These are phyloP conservation scores for Eustoma russellianum DNA, from an alignment of 257 asterid genomes.

Conservation along the genomic window DNA sequence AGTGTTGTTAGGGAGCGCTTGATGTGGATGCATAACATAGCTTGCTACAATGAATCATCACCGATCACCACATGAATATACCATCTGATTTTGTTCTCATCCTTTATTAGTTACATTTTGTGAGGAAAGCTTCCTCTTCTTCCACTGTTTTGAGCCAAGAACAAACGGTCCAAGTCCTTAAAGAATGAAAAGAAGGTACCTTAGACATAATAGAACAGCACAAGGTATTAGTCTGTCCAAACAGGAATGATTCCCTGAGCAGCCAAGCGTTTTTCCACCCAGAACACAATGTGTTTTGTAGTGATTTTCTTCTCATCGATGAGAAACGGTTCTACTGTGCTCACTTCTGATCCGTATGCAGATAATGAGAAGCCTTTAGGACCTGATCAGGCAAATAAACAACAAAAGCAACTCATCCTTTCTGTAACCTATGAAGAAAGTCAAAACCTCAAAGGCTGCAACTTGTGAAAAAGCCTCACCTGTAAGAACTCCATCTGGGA, in stretches of 20 bases:
- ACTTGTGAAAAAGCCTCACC: slow-evolving; percentile 22
- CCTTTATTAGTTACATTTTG: background rate
- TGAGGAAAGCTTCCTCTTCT: background rate
- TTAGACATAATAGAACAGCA: too few species aligned
- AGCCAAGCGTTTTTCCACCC: slow-evolving; percentile 96
- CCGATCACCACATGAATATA: background rate
- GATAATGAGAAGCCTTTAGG: slow-evolving; percentile 71
- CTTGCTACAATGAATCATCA: too few species aligned
- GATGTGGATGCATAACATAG: too few species aligned
- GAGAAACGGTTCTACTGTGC: slow-evolving; percentile 82
- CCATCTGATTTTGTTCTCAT: background rate
- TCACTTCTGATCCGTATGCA: slow-evolving; percentile 55
- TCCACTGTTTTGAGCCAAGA: background rate
- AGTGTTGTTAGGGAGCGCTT: too few species aligned
- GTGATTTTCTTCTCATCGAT: slow-evolving; percentile 79
- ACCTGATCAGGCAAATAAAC: slow-evolving; percentile 28
- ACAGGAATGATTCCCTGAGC: slow-evolving; percentile 92
- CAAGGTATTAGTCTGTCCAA: slow-evolving; percentile 41
- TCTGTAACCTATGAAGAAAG: too few species aligned
- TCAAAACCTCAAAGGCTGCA: too few species aligned
- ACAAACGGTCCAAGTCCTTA: too few species aligned
- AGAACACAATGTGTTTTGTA: slow-evolving; percentile 60
- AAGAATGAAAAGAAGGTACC: too few species aligned
- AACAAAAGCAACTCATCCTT: too few species aligned
- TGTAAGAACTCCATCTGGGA: slow-evolving; percentile 58